Evolutionary conservation across 352 stramenopile species (phyloP), one percentile per base, ranked within the genome.

Genomic region (Pythium vanterpoolii): DNA sequence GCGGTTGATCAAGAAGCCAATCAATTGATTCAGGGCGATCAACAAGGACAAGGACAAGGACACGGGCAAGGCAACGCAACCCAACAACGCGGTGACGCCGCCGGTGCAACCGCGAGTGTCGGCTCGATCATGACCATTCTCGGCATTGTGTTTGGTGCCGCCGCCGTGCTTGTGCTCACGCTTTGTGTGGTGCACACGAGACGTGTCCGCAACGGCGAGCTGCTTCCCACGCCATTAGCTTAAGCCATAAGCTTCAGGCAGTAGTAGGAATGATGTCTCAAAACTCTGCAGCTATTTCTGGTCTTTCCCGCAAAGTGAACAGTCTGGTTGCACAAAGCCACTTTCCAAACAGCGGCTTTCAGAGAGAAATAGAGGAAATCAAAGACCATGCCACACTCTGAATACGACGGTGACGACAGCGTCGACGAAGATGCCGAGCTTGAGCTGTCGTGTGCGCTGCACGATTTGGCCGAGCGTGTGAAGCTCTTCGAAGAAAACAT

Each of bases 401-500:
- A 81, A 44, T 76, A 83, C 56, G 74, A 76, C 39, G 69, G 80
- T 33, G 79, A 84, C 49, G 62, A 71, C 52, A 86, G 75, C 42
- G 73, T 92, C 19, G 79, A 77, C 50, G 79, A 92, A 64, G 83
- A 92, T 46, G 76, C 79, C 3, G 79, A 90, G 69, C 72, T 90
- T 8, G 78, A 90, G 61, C 70, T 90, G 23, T 90, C 83, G 6
- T 92, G 83, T 33, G 79, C 79, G 40, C 62, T 92, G 42, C 78
- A 92, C 31, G 80, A 89, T 60, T 62, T 92, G 36, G 74, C 79
- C 3, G 48, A 79, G 42, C 74, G 69, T 10, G 78, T 89, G 39
- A 89, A 89, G 63, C 74, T 52, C 6, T 90, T 92, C 34, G 77
- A 87, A 57, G 77, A 72, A 45, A 85, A 84, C 40, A 91, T 91